Evolutionary conservation across 176 grass and related monocot species (phyloP), one percentile per base, ranked within the genome.

Genomic region (Eragrostis curvula): DNA sequence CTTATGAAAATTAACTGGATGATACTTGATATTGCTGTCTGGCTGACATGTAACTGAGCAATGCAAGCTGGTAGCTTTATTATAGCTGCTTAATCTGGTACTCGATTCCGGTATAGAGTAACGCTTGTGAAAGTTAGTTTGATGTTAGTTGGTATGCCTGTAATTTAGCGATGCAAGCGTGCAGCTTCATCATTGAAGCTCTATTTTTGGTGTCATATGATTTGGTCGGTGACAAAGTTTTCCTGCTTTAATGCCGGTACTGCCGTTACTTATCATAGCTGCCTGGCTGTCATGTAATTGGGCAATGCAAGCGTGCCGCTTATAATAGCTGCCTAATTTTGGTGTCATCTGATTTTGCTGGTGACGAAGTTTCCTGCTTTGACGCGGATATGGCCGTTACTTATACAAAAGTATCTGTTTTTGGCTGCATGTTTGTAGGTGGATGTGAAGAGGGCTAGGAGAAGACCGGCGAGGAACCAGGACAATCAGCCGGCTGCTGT

Each of bases 361-460:
- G 42, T 49, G 24, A 70, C 47, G 49, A 23, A 70, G 46, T 27
- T 49, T 63, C 49, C 58, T 20, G 6, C 52, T 77, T 43, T 60
- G 60, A 68, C 53, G 44, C 5, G 1, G 32, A 75, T 47, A 46
- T 14, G 7, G 8, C 27, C 5, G 63, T 62, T 79, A 12, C 43
- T 72, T 40, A 58, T 12, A 17, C 47, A 52, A 32, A 59, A 15
- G 9, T 60, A 5, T 27, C 57, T 10, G 2, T 50, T 63, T 55
- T 1, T 47, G 7, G 10, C 21, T 71, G 20, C 41, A 45, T 64
- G 68, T 71, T 12, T 55, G 8, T 46, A 92, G 93, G 90, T 95
- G 7, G 93, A 95, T 27, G 93, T 95, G 21, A 95, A 95, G 85
- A 81, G 85, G 60, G 93, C 93, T 11, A 88, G 90, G 39, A 79